phyloP scores from a whole-genome alignment of 768 basidiomycete genomes.

The Suillus paluster region DNA sequence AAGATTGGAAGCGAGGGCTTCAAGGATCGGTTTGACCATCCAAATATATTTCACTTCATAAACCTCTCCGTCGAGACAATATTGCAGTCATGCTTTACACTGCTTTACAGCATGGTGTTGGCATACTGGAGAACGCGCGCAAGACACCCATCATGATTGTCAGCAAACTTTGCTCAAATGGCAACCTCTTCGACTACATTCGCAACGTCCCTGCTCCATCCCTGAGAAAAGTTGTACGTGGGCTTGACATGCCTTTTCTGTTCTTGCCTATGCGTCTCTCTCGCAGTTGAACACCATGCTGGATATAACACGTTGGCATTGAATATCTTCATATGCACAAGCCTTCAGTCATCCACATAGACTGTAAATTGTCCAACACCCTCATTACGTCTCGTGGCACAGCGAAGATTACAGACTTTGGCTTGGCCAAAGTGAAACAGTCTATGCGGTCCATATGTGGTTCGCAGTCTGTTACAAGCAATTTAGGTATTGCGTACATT shows the following conservation, averaged over 20 bases:
- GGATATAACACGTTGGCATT: conserved; percentile 89
- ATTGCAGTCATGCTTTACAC: conserved; percentile 7
- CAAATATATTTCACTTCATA: conserved; percentile 97
- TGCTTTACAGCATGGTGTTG: conserved; percentile 80
- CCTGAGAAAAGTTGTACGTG: conserved; percentile 77
- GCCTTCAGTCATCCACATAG: conserved; percentile 95
- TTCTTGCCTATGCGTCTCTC: conserved; percentile 15
- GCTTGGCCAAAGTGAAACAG: conserved; percentile 97
- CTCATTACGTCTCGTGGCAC: conserved; percentile 91
- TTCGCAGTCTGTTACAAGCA: conserved; percentile 92
- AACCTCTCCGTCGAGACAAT: conserved; percentile 39
- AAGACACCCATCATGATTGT: conserved; percentile 97
- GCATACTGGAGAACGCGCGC: conserved; percentile 93
- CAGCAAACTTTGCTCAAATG: conserved; percentile 97
- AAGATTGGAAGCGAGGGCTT: conserved; percentile 99
- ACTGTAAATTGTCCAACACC: conserved; percentile 99
- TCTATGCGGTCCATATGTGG: conserved; percentile 98
- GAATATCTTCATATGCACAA: conserved; percentile 93
- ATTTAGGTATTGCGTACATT: too few species aligned
- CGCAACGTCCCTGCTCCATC: conserved; percentile 77
- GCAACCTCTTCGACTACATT: conserved; percentile 98
- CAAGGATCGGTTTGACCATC: conserved; percentile 98
- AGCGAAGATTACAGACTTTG: conserved; percentile 98
- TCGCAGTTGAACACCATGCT: conserved; percentile 87
- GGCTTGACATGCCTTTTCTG: conserved; percentile 14